Evolutionary conservation across 108 stramenopile genomes (phyloP).

Genomic region (Cylindrotheca fusiformis): DNA sequence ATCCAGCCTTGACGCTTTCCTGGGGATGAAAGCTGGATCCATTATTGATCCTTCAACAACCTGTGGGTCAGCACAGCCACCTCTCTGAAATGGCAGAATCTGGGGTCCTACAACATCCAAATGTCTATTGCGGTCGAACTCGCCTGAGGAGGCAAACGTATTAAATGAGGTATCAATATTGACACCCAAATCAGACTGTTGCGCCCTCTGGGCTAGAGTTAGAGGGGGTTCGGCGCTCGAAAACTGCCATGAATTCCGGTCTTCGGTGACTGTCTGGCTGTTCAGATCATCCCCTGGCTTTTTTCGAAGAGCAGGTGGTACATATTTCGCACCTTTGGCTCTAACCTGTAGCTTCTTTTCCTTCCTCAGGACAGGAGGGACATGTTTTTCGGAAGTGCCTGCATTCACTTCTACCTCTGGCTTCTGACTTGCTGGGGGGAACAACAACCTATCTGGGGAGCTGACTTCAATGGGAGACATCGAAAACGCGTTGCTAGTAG

Average conservation of each 20-base stretch:
- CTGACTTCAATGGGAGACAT: not conserved
- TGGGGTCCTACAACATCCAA: constrained; percentile 6
- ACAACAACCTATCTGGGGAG: not conserved
- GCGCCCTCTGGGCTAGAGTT: not conserved
- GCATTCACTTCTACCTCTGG: not conserved
- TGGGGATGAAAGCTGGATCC: constrained; percentile 49
- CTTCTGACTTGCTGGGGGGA: constrained; percentile 5
- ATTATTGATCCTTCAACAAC: constrained; percentile 57
- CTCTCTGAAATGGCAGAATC: constrained; percentile 32
- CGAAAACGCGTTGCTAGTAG: not conserved
- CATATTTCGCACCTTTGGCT: constrained; percentile 25
- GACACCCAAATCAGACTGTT: not conserved
- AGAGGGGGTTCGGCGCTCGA: no score
- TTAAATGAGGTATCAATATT: constrained; percentile 7
- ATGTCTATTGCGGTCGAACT: not conserved
- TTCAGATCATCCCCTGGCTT: no score
- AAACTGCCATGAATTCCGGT: not conserved
- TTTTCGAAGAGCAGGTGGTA: constrained; percentile 52
- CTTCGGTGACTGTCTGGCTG: not conserved
- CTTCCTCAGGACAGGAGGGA: not conserved
- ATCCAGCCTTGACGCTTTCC: constrained; percentile 51
- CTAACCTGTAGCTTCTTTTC: not conserved
- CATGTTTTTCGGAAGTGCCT: not conserved
- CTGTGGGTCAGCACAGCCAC: constrained; percentile 81
- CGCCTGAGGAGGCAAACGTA: not conserved